phyloP scores from a whole-genome alignment of 805 yeast species.

The Saturnispora sekii region DNA sequence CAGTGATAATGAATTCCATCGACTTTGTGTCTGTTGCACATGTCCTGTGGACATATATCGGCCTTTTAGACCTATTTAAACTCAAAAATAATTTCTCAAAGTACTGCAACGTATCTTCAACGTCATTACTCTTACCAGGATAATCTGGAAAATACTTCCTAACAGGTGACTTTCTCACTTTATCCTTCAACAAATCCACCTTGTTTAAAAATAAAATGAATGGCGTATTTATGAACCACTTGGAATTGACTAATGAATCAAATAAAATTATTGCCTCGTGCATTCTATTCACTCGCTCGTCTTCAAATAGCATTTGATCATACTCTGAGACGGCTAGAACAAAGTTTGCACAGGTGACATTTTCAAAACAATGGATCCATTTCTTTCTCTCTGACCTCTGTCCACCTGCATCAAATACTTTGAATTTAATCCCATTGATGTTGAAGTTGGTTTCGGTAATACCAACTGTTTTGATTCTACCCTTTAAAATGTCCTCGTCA shows the following conservation, averaged over 20 bases:
- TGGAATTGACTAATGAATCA: slow-evolving; percentile 72
- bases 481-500: slow-evolving; percentile 78
- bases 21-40: slow-evolving; percentile 90
- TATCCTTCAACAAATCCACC: slow-evolving; percentile 68
- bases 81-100: slow-evolving; percentile 60
- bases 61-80: slow-evolving; percentile 54
- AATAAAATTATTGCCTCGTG: slow-evolving; percentile 81
- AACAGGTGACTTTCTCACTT: slow-evolving; percentile 58
- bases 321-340: slow-evolving; percentile 88
- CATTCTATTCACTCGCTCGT: slow-evolving; percentile 80
- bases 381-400: slow-evolving; percentile 85
- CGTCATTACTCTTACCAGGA: slow-evolving; percentile 53
- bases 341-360: slow-evolving; percentile 77
- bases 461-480: slow-evolving; percentile 92
- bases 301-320: slow-evolving; percentile 88
- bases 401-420: slow-evolving; percentile 93
- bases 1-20: slow-evolving; percentile 84
- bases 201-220: slow-evolving; percentile 85
- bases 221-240: slow-evolving; percentile 80
- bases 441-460: slow-evolving; percentile 78
- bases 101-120: slow-evolving; percentile 57
- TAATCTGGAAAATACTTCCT: slow-evolving; percentile 70
- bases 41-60: slow-evolving; percentile 85
- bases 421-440: slow-evolving; percentile 54
- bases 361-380: slow-evolving; percentile 93